Evolutionary conservation across 2,329 filamentous ascomycete genomes (phyloP), one percentile per base, ranked within the genome.

Genomic region (Cryphonectria japonica): DNA sequence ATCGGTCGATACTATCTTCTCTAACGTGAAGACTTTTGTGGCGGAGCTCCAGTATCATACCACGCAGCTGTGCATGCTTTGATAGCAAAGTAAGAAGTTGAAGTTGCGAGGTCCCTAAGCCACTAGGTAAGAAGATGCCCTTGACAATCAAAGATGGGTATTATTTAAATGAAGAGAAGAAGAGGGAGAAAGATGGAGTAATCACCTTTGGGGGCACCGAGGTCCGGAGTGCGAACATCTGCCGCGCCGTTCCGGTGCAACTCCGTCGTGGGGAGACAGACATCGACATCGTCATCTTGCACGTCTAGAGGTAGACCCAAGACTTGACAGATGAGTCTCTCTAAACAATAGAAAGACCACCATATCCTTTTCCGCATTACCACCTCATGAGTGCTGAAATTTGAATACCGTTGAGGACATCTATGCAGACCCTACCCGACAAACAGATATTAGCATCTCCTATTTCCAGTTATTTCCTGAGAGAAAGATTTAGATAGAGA

Each of bases 251-350:
- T 43, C 26, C 67, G 50, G 37, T 72, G 71, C 3, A 29, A n/a
- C 34, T 72, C 71, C 13, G 46, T 62, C 41, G 41, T 68, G 19
- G 37, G 50, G 19, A 68, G 86, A 72, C 87, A 89, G 0, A 89
- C 87, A 73, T 89, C 87, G 7, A 89, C 77, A 69, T 89, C 87
- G 60, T 88, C 84, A 72, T 89, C 87, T 66, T 83, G 83, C 14
- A 89, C 84, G 29, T 84, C 83, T 0, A 88, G 78, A 0, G 87
- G 87, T 0, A 88, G 79, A 0, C 87, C 87, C 1, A 89, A 81
- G 0, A 86, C 86, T 63, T 89, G 87, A 11, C 85, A 87, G 0
- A 89, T 79, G 69, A 87, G 85, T 62, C 87, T 80, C 60, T 89
- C 87, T 0, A 88, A 77, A 22, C 81, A 84, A 65, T 89, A 89